Base-by-base conservation (phyloP, 257 asterid species). In the Verbena officinalis region DNA sequence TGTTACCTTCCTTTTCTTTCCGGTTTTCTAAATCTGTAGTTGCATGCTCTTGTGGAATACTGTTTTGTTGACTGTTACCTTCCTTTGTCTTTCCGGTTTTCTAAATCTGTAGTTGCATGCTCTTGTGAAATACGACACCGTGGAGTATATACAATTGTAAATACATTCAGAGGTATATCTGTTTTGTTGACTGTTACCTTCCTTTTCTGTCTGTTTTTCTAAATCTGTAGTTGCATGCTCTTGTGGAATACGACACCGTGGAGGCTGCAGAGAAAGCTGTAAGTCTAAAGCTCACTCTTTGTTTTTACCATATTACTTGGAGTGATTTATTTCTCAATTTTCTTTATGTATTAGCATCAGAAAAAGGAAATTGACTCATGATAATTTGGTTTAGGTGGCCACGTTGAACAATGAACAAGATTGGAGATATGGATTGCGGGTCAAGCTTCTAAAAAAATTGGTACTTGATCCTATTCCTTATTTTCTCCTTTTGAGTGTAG, bases 251-350 rank as follows among this genome's bases (percentile, higher is more conserved):
- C 22, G 85, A 86, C 70, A 75, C 84, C 3, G 78, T 80, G 73
- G 95, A 86, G 73, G 94, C 98, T 80, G 96, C 98, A 17, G 94
- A 86, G 78, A 91, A 78, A 84, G 96, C 98, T 77, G 98, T 91
- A 82, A 86, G 97, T 79, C 46, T 69, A 63, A 69, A 63, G 19
- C n/a, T 45, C 44, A 21, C 39, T 62, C 60, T 74, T 43, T 60
- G 36, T 73, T 62, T 43, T 66, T 58, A 19, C 23, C 33, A 1
- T 7, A 13, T 59, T 31, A 31, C n/a, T 22, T 60, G 53, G 56
- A 15, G 59, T 48, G 22, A 2, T 50, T 31, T 51, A 39, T 59
- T 13, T 22, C 43, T 49, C 40, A 36, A 5, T 34, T 55, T 14
- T 40, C 34, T 24, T 44, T 70, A 11, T 55, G 33, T 21, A 38